These are phyloP conservation scores for Nannochloropsis gaditana DNA, from an alignment of 108 stramenopile genomes.

Conservation along the genomic window DNA sequence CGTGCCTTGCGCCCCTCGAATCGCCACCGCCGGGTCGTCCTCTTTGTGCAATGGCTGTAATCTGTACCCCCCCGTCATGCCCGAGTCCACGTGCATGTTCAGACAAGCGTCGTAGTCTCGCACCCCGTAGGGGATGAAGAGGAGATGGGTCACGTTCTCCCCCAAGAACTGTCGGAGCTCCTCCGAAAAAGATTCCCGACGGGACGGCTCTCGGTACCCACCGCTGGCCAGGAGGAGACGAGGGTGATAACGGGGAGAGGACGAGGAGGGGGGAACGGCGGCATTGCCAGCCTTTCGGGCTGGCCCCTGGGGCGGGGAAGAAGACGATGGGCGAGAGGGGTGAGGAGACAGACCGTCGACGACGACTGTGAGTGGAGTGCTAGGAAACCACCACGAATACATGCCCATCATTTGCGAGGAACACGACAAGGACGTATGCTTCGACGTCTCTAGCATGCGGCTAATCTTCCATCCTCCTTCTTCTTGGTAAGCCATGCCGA, in stretches of 20 bases:
- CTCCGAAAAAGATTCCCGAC: background rate
- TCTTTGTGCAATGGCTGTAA: background rate
- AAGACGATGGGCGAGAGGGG: too few species aligned
- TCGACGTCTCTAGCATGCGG: too few species aligned
- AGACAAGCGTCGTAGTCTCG: background rate
- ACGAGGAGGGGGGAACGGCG: background rate
- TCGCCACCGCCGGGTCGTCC: background rate
- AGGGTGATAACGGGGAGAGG: background rate
- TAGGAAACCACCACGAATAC: too few species aligned
- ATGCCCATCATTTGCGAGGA: too few species aligned
- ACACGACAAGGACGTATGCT: too few species aligned
- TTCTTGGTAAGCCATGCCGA: too few species aligned
- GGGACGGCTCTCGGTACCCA: background rate
- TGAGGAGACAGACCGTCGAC: too few species aligned
- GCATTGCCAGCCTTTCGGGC: too few species aligned
- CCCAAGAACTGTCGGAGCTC: background rate
- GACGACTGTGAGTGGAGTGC: too few species aligned
- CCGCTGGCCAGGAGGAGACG: constrained; percentile 2
- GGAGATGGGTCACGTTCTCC: background rate
- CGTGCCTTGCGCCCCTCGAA: background rate
- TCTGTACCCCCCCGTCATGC: background rate
- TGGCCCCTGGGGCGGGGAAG: too few species aligned
- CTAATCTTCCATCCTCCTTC: too few species aligned
- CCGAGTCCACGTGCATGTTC: background rate
- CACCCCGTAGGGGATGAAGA: background rate